Evolutionary conservation across 2,329 filamentous ascomycete genomes (phyloP), one percentile per base, ranked within the genome.

Genomic region (Hypoxylon sp.): DNA sequence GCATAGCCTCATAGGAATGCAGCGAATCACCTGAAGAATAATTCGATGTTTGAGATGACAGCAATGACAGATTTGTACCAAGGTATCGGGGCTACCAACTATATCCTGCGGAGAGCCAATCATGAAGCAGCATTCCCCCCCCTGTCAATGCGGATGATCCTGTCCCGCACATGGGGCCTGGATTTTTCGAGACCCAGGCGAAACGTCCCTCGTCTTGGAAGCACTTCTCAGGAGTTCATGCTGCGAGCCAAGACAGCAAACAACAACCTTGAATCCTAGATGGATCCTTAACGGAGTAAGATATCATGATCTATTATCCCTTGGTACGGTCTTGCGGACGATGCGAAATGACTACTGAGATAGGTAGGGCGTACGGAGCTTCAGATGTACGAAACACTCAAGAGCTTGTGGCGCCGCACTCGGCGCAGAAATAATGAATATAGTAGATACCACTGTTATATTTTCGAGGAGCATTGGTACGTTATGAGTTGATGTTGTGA

Each of bases 171-270:
- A 67, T 60, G 45, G 53, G 52, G 45, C 12, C 50, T 58, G 57
- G 39, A 54, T 34, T 37, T 55, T 62, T 62, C 58, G 67, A 69
- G 67, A 69, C 67, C 63, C 54, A 67, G 46, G 39, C 67, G 63
- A 69, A 69, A 69, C 67, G 50, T 62, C 52, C 32, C 61, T 32
- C 67, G 67, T 69, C 60, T 67, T 64, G 54, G 48, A 55, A 60
- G 41, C 59, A 30, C 43, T 37, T 59, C 53, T 41, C 52, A 63
- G 60, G 60, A 59, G 55, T 64, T 61, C 25, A 61, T 60, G 61
- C 30, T 34, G 37, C 29, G 50, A 64, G 48, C 54, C 32, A 57
- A 57, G 56, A 41, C 63, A 53, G 57, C 29, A 54, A 25, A 66
- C 29, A 55, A 48, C 41, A 54, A 41, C 25, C 25, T 39, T 30